These are phyloP conservation scores for Colletotrichum simmondsii DNA, from an alignment of 2,329 filamentous ascomycete genomes.

Conservation along the genomic window DNA sequence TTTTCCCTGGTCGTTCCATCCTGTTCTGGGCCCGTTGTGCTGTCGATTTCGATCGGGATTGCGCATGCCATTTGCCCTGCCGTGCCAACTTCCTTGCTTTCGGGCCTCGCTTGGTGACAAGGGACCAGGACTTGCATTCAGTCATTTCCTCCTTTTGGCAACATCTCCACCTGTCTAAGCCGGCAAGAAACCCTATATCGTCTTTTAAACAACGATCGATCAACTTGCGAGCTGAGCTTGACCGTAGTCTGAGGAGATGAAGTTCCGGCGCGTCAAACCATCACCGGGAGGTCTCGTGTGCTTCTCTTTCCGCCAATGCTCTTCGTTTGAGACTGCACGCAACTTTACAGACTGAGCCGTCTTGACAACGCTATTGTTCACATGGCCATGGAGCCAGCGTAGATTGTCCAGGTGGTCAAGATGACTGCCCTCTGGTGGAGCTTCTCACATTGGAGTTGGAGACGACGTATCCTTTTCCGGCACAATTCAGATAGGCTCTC, in stretches of 20 bases:
- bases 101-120: constrained; percentile 5
- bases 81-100: constrained; percentile 26
- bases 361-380: not conserved
- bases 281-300: not conserved
- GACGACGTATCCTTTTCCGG: not conserved
- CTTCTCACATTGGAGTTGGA: not conserved
- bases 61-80: constrained; percentile 7
- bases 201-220: not conserved
- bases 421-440: not conserved
- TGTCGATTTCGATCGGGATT: constrained; percentile 24
- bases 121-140: constrained; percentile 6
- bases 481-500: not conserved
- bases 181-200: constrained; percentile 20
- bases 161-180: constrained; percentile 19
- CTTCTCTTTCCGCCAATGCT: not conserved
- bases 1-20: constrained; percentile 25
- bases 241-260: constrained; percentile 18
- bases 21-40: constrained; percentile 22
- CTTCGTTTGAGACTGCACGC: not conserved
- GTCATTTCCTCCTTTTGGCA: constrained; percentile 19
- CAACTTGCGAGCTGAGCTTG: not conserved
- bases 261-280: constrained; percentile 12
- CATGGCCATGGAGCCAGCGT: not conserved
- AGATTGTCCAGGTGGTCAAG: not conserved
- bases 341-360: not conserved